Conservation (phyloP, 495 filamentous ascomycete species). For the Penicillium coprophilum region DNA sequence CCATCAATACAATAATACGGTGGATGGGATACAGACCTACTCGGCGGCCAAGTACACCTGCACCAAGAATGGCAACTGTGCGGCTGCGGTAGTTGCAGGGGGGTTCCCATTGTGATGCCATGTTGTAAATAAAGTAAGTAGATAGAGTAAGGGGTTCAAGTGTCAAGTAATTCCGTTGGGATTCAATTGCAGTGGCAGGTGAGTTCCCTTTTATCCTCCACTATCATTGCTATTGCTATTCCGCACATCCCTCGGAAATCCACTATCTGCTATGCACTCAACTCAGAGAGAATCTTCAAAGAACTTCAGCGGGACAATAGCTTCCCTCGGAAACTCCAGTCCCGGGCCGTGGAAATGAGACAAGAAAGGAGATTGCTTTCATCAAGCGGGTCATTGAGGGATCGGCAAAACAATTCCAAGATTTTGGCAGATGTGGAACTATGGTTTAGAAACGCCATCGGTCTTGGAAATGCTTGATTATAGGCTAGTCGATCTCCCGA, state of each 20-base stretch:
- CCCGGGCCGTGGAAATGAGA: neutral
- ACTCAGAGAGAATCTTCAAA: neutral
- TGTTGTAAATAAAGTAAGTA: neutral
- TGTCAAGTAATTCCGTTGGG: neutral
- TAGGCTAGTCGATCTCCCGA: neutral
- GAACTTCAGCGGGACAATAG: neutral
- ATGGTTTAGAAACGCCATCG: neutral
- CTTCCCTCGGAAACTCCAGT: neutral
- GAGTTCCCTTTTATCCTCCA: conserved; percentile 5
- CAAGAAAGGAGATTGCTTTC: neutral
- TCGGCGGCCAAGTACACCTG: conserved; percentile 48
- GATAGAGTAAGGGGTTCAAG: too few relatives aligned
- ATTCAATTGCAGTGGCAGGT: neutral
- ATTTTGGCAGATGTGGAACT: neutral
- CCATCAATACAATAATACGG: neutral
- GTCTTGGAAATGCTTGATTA: neutral
- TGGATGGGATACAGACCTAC: conserved; percentile 29
- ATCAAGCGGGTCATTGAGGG: neutral
- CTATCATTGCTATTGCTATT: neutral
- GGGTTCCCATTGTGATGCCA: conserved; percentile 28
- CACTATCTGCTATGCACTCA: neutral
- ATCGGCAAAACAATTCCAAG: neutral
- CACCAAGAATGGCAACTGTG: conserved; percentile 46
- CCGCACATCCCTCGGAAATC: conserved; percentile 2
- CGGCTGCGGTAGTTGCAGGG: conserved; percentile 35